Conservation (phyloP, 2,329 filamentous ascomycete genomes). For the Aureobasidium leucospermi region DNA sequence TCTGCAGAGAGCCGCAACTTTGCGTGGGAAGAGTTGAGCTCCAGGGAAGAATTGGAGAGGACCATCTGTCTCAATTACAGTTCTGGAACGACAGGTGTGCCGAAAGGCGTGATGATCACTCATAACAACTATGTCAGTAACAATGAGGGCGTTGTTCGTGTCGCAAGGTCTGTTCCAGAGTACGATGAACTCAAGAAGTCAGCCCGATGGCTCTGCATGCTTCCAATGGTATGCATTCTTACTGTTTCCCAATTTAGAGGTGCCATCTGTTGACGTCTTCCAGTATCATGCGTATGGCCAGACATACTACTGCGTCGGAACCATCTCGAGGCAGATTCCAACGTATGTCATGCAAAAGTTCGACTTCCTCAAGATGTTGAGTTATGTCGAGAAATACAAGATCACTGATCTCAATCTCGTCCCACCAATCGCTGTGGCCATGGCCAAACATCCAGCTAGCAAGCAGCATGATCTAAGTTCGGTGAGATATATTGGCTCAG, state of each 20-base stretch:
- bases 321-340: constrained; percentile 50
- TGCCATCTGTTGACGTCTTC: neutral
- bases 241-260: neutral
- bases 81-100: constrained; percentile 67
- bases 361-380: constrained; percentile 65
- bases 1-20: constrained; percentile 49
- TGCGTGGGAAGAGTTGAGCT: constrained; percentile 53
- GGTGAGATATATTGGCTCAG: constrained; percentile 52
- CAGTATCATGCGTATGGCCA: constrained; percentile 51
- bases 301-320: constrained; percentile 58
- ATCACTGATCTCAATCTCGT: constrained; percentile 63
- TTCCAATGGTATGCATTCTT: constrained; percentile 49
- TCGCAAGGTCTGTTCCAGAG: constrained; percentile 41
- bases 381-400: constrained; percentile 58
- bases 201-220: constrained; percentile 53
- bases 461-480: constrained; percentile 62
- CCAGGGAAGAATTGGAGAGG: constrained; percentile 42
- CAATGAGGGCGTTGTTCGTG: constrained; percentile 50
- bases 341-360: constrained; percentile 75
- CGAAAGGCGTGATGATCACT: constrained; percentile 65
- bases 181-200: constrained; percentile 38
- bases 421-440: constrained; percentile 65
- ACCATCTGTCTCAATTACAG: constrained; percentile 72
- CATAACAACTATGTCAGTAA: constrained; percentile 72
- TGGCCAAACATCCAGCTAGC: constrained; percentile 63